phyloP scores from a whole-genome alignment of 176 grass and related monocot species.

The Rhynchospora pubera region DNA sequence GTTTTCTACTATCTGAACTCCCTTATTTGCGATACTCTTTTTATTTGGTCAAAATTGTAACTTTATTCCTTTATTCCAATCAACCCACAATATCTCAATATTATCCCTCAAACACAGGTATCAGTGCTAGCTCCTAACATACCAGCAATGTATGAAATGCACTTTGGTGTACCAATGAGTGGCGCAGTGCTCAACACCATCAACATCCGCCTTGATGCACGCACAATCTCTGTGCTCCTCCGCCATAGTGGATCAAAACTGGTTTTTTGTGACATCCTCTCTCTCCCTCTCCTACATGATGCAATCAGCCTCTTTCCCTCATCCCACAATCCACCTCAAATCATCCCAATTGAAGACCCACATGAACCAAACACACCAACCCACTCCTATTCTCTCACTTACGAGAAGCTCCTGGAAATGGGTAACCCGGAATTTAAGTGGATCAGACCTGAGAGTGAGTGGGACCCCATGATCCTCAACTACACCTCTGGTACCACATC shows the following conservation, averaged over 20 bases:
- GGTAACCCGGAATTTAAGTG: slow-evolving; percentile 63
- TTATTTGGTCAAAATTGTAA: neutral
- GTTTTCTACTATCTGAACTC: neutral
- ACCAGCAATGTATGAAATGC: slow-evolving; percentile 91
- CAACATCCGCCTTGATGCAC: slow-evolving; percentile 82
- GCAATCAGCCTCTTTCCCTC: slow-evolving; percentile 37
- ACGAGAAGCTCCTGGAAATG: slow-evolving; percentile 43
- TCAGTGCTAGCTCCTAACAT: slow-evolving; percentile 70
- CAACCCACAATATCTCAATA: neutral
- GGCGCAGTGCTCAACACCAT: slow-evolving; percentile 84
- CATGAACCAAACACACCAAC: slow-evolving; percentile 27
- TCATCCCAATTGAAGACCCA: slow-evolving; percentile 60
- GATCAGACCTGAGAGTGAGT: slow-evolving; percentile 61
- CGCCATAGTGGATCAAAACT: slow-evolving; percentile 55
- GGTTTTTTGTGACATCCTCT: slow-evolving; percentile 46
- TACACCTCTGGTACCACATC: slow-evolving; percentile 96
- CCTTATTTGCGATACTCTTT: neutral
- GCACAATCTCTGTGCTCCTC: slow-evolving; percentile 69
- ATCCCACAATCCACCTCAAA: slow-evolving; percentile 26
- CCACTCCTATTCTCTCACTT: slow-evolving; percentile 22
- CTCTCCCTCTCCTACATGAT: slow-evolving; percentile 29
- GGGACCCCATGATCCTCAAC: slow-evolving; percentile 89
- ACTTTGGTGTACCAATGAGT: slow-evolving; percentile 92
- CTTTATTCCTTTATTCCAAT: neutral
- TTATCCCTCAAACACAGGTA: slow-evolving; percentile 30